These are phyloP conservation scores for Solanum hybrid DNA, from an alignment of 305 asterid species.

Conservation along the genomic window DNA sequence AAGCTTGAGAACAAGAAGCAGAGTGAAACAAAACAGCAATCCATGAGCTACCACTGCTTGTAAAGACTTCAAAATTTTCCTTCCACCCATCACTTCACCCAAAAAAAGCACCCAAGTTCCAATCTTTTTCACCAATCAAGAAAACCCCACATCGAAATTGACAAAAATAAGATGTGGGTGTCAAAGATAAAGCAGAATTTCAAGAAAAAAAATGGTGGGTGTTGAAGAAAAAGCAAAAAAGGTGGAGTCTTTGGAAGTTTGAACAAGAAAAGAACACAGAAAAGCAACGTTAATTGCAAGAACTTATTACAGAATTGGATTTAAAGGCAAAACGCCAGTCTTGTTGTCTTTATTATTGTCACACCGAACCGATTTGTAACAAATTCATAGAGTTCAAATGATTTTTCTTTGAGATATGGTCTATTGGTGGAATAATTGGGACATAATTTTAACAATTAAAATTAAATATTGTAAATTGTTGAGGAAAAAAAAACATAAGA, in stretches of 20 bases:
- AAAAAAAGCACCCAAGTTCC: background rate
- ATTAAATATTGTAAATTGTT: background rate
- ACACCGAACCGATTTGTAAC: background rate
- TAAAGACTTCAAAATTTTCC: conserved; percentile 67
- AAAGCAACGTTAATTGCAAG: background rate
- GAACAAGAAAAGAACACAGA: background rate
- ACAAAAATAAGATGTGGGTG: background rate
- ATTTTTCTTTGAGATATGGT: background rate
- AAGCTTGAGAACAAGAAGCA: conserved; percentile 72
- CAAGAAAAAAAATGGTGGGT: background rate
- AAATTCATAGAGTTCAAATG: background rate
- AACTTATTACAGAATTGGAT: background rate
- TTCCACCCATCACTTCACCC: conserved; percentile 44
- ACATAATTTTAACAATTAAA: background rate
- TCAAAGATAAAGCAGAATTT: background rate
- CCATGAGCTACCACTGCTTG: conserved; percentile 82
- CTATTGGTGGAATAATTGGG: background rate
- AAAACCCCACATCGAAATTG: background rate
- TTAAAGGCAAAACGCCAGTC: background rate
- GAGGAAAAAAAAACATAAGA: background rate
- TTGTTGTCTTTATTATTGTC: background rate
- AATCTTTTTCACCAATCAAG: background rate
- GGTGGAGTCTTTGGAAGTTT: background rate
- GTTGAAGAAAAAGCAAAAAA: background rate
- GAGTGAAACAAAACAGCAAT: conserved; percentile 60